Evolutionary conservation across 352 stramenopile species (phyloP).

Genomic region (Blastocystis sp.): DNA sequence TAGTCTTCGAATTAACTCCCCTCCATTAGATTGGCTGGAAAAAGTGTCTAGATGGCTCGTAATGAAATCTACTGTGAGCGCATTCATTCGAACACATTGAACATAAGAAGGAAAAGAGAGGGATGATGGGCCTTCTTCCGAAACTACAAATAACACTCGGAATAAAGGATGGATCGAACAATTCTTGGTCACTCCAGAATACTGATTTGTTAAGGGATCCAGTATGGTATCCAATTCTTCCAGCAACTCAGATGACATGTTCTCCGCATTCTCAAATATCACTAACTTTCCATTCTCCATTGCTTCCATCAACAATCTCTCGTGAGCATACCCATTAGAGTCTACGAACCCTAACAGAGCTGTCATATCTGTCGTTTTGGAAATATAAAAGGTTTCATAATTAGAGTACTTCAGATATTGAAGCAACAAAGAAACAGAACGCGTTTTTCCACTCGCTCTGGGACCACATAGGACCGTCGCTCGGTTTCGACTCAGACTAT

Average conservation of each 20-base stretch:
- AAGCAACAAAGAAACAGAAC: not conserved
- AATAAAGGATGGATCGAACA: not conserved
- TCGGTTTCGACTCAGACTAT: not conserved
- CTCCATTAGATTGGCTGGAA: not conserved
- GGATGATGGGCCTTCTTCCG: not conserved
- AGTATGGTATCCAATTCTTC: slow-evolving; percentile 1
- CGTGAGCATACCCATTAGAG: not conserved
- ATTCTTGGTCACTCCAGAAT: not conserved
- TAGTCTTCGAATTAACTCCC: not conserved
- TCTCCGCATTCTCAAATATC: slow-evolving; percentile 45
- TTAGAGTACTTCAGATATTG: not conserved
- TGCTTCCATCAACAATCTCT: not conserved
- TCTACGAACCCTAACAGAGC: not conserved
- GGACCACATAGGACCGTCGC: not conserved
- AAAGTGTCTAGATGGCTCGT: not conserved
- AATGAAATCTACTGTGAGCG: not conserved
- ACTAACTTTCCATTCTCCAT: slow-evolving; percentile 20
- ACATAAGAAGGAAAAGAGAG: not conserved
- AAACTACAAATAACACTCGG: slow-evolving; percentile 35
- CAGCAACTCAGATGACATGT: slow-evolving; percentile 9
- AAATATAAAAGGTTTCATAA: not conserved
- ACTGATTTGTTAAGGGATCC: not conserved
- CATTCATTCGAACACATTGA: not conserved
- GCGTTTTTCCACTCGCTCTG: slow-evolving; percentile 1
- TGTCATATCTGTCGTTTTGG: not conserved